Conservation (phyloP, 2,329 filamentous ascomycete species). For the Monosporascus sp. region DNA sequence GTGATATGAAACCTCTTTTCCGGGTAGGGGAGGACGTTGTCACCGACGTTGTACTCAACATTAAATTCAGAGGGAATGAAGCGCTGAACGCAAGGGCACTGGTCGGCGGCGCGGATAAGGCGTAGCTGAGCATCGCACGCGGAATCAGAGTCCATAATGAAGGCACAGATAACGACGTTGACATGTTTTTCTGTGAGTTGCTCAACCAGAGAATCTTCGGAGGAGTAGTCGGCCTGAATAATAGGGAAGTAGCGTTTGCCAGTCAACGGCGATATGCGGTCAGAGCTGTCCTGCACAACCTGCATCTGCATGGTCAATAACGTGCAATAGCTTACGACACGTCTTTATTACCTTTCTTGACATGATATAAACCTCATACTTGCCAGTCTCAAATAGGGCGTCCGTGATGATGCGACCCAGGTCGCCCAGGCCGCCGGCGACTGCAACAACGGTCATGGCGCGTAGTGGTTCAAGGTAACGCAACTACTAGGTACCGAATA, state of each 20-base stretch:
- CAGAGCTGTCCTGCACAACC: conserved; percentile 4
- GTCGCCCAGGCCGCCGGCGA: conserved; percentile 21
- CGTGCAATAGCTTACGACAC: background rate
- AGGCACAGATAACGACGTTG: conserved; percentile 27
- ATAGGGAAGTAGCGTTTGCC: conserved; percentile 15
- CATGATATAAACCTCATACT: conserved; percentile 21
- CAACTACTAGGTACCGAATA: conserved; percentile 1
- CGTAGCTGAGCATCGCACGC: conserved; percentile 25
- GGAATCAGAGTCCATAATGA: conserved; percentile 24
- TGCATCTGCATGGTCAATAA: conserved; percentile 3
- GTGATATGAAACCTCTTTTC: conserved; percentile 25
- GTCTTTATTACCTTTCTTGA: conserved; percentile 19
- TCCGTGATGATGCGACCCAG: conserved; percentile 19
- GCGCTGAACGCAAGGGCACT: conserved; percentile 22
- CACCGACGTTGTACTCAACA: conserved; percentile 29
- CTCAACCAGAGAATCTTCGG: conserved; percentile 13
- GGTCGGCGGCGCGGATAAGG: conserved; percentile 28
- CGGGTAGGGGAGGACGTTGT: conserved; percentile 26
- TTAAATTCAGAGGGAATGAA: conserved; percentile 34
- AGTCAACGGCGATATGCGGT: conserved; percentile 15
- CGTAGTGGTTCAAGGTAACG: background rate
- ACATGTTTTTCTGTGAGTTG: conserved; percentile 16
- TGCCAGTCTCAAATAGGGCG: conserved; percentile 18
- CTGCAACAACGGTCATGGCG: conserved; percentile 21
- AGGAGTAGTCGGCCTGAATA: conserved; percentile 24